phyloP scores from a whole-genome alignment of 1,284 basidiomycete genomes.

The Cystobasidium pallidum region DNA sequence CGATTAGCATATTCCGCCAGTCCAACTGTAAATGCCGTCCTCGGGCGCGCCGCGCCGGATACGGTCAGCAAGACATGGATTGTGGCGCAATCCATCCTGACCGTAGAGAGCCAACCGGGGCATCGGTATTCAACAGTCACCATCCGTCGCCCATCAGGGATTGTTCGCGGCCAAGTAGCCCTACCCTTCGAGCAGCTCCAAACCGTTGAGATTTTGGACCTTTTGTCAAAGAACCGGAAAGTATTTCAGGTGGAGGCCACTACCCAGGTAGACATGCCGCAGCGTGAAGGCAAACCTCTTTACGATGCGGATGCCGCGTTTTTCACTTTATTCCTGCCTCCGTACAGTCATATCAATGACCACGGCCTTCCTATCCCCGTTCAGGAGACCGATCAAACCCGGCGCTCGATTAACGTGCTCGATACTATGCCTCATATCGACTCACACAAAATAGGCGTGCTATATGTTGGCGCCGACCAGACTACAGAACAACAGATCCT shows the following conservation, averaged over 20 bases:
- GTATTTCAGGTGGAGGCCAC: conserved; percentile 16
- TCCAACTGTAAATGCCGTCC: not conserved
- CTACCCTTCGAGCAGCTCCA: not conserved
- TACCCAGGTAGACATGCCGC: conserved; percentile 9
- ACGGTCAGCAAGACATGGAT: conserved; percentile 75
- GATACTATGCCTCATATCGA: conserved; percentile 94
- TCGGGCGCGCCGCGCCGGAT: not conserved
- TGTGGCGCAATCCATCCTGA: conserved; percentile 82
- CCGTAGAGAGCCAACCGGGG: conserved; percentile 72
- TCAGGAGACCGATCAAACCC: conserved; percentile 62
- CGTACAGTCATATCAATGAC: conserved; percentile 49
- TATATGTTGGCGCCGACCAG: conserved; percentile 95
- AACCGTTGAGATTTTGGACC: not conserved
- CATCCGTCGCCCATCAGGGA: conserved; percentile 85
- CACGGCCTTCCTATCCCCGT: conserved; percentile 58
- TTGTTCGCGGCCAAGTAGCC: not conserved
- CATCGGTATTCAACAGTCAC: conserved; percentile 89
- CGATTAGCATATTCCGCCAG: conserved; percentile 75
- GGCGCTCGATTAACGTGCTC: conserved; percentile 70
- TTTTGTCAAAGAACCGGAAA: not conserved
- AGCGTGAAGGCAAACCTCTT: conserved; percentile 10
- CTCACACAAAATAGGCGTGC: conserved; percentile 92
- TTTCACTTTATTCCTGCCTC: conserved; percentile 34
- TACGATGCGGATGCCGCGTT: conserved; percentile 33
- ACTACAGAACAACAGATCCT: conserved; percentile 83